Evolutionary conservation across 1,139 yeast genomes (phyloP).

Genomic region (Blastobotrys capitulatus): DNA sequence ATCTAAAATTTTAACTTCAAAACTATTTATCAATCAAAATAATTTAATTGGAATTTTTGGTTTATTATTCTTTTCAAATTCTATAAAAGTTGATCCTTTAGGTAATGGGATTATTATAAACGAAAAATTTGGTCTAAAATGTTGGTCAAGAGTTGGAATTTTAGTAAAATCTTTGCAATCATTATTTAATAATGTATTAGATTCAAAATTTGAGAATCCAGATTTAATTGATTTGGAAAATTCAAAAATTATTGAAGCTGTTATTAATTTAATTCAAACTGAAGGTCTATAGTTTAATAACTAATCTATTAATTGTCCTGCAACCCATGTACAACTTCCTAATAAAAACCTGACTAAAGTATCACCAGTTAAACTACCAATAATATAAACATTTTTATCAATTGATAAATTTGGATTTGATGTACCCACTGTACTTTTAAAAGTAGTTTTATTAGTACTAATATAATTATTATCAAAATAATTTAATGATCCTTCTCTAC

Average conservation of each 20-base stretch:
- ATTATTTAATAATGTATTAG: slow-evolving; percentile 63
- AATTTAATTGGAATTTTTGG: slow-evolving; percentile 76
- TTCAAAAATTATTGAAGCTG: slow-evolving; percentile 3
- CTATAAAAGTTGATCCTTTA: slow-evolving; percentile 60
- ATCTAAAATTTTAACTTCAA: slow-evolving; percentile 48
- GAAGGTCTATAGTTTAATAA: not conserved
- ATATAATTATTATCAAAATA: not conserved
- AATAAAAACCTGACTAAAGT: slow-evolving; percentile 30
- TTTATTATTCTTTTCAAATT: slow-evolving; percentile 73
- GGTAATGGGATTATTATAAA: slow-evolving; percentile 48
- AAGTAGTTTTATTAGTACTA: slow-evolving; percentile 1
- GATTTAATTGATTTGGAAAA: not conserved
- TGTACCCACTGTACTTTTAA: slow-evolving; percentile 7
- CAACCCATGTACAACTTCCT: slow-evolving; percentile 29
- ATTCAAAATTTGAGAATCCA: slow-evolving; percentile 47
- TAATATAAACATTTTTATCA: slow-evolving; percentile 22
- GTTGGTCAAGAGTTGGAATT: slow-evolving; percentile 95
- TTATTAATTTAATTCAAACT: slow-evolving; percentile 5
- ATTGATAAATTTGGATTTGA: slow-evolving; percentile 12
- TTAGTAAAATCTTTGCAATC: slow-evolving; percentile 63
- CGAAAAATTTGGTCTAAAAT: slow-evolving; percentile 74
- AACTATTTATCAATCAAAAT: slow-evolving; percentile 63
- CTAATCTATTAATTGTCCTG: slow-evolving; percentile 11
- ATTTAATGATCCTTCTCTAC: slow-evolving; percentile 22
- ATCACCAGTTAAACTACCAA: slow-evolving; percentile 34